Conservation (phyloP, 305 asterid species). For the Fraxinus albicans region DNA sequence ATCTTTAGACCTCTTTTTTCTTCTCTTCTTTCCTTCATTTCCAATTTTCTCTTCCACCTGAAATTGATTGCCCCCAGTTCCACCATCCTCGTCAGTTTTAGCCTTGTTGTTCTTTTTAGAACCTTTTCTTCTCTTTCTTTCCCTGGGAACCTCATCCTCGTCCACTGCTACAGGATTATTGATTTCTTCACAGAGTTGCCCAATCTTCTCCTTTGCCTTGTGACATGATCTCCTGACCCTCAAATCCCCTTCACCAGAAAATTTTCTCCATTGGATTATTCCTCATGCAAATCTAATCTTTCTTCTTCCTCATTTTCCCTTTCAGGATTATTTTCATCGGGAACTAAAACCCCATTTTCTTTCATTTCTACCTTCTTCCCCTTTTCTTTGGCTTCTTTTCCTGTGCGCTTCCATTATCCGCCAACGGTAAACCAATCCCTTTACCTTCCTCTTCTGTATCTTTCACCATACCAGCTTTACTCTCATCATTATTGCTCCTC, state of each 20-base stretch:
- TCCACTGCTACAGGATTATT: neutral
- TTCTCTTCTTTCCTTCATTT: neutral
- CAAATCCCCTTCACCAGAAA: neutral
- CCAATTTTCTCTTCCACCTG: conserved; percentile 10
- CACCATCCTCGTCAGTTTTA: neutral
- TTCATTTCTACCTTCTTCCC: neutral
- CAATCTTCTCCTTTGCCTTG: neutral
- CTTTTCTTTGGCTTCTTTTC: neutral
- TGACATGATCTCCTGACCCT: neutral
- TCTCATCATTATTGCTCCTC: neutral
- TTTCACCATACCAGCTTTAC: neutral
- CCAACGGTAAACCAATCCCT: neutral
- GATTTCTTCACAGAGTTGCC: neutral
- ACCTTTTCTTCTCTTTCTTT: neutral
- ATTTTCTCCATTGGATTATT: neutral
- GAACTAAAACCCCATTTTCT: neutral
- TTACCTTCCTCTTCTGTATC: neutral
- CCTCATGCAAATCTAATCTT: neutral
- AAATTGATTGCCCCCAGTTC: neutral
- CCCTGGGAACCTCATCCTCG: neutral
- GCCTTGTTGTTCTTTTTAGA: neutral
- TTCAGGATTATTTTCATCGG: neutral
- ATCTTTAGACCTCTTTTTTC: neutral
- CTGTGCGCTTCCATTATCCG: conserved; percentile 1
- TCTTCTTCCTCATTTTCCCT: neutral